A percentile compares a stretch with the other conserved stretches of the same genome.
These are phyloP conservation scores for Ogataea haglerorum DNA, from an alignment of 805 yeast species.

Conservation along the genomic window DNA sequence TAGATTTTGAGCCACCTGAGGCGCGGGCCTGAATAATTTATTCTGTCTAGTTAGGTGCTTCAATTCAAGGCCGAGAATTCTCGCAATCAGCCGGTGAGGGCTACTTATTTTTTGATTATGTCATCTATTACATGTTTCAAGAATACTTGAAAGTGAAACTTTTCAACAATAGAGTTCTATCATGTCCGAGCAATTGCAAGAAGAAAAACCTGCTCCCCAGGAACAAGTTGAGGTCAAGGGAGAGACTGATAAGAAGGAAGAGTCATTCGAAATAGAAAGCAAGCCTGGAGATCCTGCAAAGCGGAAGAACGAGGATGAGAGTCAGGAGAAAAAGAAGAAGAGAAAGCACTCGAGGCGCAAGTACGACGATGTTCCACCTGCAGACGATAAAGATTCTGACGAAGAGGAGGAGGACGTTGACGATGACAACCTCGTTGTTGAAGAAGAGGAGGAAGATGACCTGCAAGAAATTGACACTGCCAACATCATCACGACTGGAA, in stretches of 20 bases:
- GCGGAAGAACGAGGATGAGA: constrained; percentile 9
- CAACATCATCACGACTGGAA: constrained; percentile 78
- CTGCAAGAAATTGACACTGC: constrained; percentile 74
- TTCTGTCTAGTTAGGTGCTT: neutral
- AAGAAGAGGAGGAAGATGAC: constrained; percentile 74
- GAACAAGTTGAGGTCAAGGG: neutral
- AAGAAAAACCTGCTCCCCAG: constrained; percentile 3
- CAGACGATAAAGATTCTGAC: constrained; percentile 32
- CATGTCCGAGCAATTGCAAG: constrained; percentile 10
- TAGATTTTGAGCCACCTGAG: neutral
- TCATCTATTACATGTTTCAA: neutral
- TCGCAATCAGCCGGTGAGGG: neutral
- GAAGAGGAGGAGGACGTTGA: constrained; percentile 43
- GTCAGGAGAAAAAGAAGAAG: constrained; percentile 22
- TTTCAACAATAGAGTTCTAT: neutral
- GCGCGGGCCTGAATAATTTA: neutral
- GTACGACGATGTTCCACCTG: constrained; percentile 24
- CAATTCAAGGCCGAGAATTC: too few relatives aligned
- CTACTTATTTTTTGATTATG: neutral
- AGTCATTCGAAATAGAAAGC: neutral
- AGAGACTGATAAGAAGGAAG: constrained; percentile 3
- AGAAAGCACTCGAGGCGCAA: constrained; percentile 23
- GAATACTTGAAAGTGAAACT: neutral
- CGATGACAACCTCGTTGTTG: constrained; percentile 52
- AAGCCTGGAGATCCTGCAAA: constrained; percentile 5